Conservation (phyloP, 1,284 basidiomycete genomes). For the Cerioporus squamosus region DNA sequence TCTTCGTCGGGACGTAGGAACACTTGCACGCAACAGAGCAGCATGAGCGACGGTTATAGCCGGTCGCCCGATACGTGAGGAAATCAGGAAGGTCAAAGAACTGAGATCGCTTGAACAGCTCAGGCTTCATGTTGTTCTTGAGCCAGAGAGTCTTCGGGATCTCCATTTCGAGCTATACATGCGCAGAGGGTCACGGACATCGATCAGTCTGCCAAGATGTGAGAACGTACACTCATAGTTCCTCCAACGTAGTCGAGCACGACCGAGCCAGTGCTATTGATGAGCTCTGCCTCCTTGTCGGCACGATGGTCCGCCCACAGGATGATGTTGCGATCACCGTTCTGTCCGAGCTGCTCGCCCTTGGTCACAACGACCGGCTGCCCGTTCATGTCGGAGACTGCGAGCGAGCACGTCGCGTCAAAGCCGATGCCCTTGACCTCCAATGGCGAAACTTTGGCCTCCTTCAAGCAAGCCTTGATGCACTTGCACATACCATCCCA, state of each 20-base stretch:
- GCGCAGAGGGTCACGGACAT: not conserved
- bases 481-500: conserved; percentile 82
- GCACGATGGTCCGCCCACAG: conserved; percentile 97
- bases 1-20: conserved; percentile 85
- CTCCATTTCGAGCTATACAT: conserved; percentile 89
- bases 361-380: conserved; percentile 82
- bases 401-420: conserved; percentile 96
- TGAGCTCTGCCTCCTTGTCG: conserved; percentile 87
- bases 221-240: conserved; percentile 85
- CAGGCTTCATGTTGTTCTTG: conserved; percentile 82
- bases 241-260: conserved; percentile 97
- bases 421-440: conserved; percentile 91
- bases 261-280: conserved; percentile 85
- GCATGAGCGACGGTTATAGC: conserved; percentile 78
- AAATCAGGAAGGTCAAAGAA: conserved; percentile 99
- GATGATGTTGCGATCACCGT: conserved; percentile 83
- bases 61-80: conserved; percentile 92
- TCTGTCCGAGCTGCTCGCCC: conserved; percentile 62
- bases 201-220: not conserved
- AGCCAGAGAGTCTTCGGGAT: conserved; percentile 97
- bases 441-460: conserved; percentile 63
- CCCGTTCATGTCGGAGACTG: conserved; percentile 81
- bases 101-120: conserved; percentile 81
- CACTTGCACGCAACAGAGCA: conserved; percentile 98
- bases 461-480: conserved; percentile 70